Percentiles rank a stretch among this genome's conserved stretches.
These are phyloP conservation scores for Taphrina populina DNA, from an alignment of 1,139 yeast species.

Conservation along the genomic window DNA sequence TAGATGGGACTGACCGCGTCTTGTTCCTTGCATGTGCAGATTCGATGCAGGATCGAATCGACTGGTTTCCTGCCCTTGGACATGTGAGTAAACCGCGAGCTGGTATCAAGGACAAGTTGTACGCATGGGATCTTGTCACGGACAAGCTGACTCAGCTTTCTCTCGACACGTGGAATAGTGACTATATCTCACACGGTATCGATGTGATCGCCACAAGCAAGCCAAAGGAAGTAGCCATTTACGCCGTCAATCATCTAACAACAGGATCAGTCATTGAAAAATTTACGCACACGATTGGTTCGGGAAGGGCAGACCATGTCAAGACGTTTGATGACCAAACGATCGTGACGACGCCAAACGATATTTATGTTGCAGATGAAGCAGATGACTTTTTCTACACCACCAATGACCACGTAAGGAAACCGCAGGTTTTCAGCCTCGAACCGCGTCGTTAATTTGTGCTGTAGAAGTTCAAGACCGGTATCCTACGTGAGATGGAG, in stretches of 20 bases:
- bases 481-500: slow-evolving; percentile 13
- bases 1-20: slow-evolving; percentile 28
- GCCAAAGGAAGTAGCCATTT: slow-evolving; percentile 16
- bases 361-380: slow-evolving; percentile 24
- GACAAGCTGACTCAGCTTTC: slow-evolving; percentile 8
- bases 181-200: slow-evolving; percentile 21
- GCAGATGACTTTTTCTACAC: slow-evolving; percentile 27
- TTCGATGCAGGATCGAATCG: slow-evolving; percentile 21
- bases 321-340: slow-evolving; percentile 21
- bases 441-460: too few relatives aligned
- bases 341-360: slow-evolving; percentile 26
- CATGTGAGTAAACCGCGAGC: slow-evolving; percentile 4
- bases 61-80: slow-evolving; percentile 29
- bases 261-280: slow-evolving; percentile 31
- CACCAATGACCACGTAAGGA: slow-evolving; percentile 25
- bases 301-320: slow-evolving; percentile 6
- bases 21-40: slow-evolving; percentile 25
- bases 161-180: slow-evolving; percentile 5
- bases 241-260: slow-evolving; percentile 25
- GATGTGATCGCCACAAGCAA: slow-evolving; percentile 19
- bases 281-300: slow-evolving; percentile 26
- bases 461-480: slow-evolving; percentile 13
- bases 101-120: slow-evolving; percentile 24
- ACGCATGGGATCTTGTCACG: slow-evolving; percentile 28
- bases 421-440: too few relatives aligned